Base-by-base conservation (phyloP, 306 rosid species). In the Luffa aegyptiaca region DNA sequence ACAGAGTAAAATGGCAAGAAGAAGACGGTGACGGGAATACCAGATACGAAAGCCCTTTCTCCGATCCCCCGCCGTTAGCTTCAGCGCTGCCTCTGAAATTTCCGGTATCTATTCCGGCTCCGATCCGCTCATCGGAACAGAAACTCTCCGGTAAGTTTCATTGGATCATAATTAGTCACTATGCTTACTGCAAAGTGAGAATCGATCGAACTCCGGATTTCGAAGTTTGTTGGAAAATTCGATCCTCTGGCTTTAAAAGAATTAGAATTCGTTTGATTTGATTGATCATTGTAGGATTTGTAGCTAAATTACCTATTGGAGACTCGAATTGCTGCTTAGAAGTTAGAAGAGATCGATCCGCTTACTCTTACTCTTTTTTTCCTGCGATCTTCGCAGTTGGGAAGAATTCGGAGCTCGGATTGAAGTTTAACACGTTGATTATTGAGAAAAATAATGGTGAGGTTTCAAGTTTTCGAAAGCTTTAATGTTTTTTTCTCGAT, bases 361-460 rank as follows among this genome's bases (percentile, higher is more conserved):
- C 62, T 51, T 33, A 33, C 78, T 26, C 21, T 12, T 5, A 33
- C 9, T 2, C 31, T 51, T 3, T 51, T 51, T 49, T n/a, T 12
- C 78, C 44, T 12, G 12, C 20, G 31, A 33, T 74, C 7, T 74
- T 74, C 8, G 17, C 78, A 74, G 78, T 74, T 74, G 33, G 14
- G 20, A 51, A 74, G 61, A 72, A 49, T 7, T 51, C 45, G 78
- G 62, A 74, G 62, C 14, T 51, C 2, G 62, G 4, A 33, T 5
- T 33, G 78, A 16, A 51, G 61, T 33, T 33, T 74, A 48, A 51
- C 10, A 33, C 78, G 61, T 74, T 49, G 78, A 33, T 49, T 49
- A 26, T 74, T 51, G 61, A 31, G 26, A 74, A 3, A 49, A 74
- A 51, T 74, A 48, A 74, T 74, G 78, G 78, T 74, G 78, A 35